phyloP scores from a whole-genome alignment of 345 rosid species.

The Arabidopsis suecica region DNA sequence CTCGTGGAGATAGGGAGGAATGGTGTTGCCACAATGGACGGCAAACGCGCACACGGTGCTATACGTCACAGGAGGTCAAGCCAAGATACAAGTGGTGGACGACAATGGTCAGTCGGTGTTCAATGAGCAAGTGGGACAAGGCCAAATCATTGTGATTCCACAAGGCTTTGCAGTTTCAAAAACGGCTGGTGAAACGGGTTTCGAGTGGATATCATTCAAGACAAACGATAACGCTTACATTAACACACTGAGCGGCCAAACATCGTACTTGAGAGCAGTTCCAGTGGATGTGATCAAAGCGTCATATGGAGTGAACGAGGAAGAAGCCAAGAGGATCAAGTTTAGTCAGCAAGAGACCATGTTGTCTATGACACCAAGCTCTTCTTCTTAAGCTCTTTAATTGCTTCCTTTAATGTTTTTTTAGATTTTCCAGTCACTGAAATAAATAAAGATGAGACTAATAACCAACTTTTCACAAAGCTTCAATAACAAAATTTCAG shows the following conservation, averaged over 20 bases:
- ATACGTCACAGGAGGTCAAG: constrained; percentile 61
- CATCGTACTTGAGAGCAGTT: constrained; percentile 58
- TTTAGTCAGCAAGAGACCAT: constrained; percentile 50
- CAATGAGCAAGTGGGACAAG: constrained; percentile 55
- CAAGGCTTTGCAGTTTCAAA: constrained; percentile 66
- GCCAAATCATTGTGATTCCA: constrained; percentile 68
- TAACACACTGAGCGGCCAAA: constrained; percentile 57
- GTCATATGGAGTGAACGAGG: constrained; percentile 52
- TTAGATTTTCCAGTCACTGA: constrained; percentile 23
- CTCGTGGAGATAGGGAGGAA: constrained; percentile 55
- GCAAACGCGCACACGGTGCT: constrained; percentile 65
- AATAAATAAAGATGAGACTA: constrained; percentile 19
- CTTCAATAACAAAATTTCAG: background rate
- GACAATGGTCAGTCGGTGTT: constrained; percentile 61
- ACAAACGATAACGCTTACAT: constrained; percentile 62
- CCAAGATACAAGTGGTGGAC: constrained; percentile 63
- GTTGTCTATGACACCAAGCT: constrained; percentile 23
- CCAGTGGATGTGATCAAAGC: constrained; percentile 63
- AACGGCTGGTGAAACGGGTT: constrained; percentile 54
- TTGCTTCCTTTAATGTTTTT: constrained; percentile 9
- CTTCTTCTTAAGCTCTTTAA: constrained; percentile 13
- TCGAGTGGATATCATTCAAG: constrained; percentile 72
- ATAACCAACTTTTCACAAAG: background rate
- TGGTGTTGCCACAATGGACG: constrained; percentile 71
- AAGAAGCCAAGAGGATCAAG: constrained; percentile 70